phyloP scores from a whole-genome alignment of 495 filamentous ascomycete genomes.

The Apiosordaria backusii region DNA sequence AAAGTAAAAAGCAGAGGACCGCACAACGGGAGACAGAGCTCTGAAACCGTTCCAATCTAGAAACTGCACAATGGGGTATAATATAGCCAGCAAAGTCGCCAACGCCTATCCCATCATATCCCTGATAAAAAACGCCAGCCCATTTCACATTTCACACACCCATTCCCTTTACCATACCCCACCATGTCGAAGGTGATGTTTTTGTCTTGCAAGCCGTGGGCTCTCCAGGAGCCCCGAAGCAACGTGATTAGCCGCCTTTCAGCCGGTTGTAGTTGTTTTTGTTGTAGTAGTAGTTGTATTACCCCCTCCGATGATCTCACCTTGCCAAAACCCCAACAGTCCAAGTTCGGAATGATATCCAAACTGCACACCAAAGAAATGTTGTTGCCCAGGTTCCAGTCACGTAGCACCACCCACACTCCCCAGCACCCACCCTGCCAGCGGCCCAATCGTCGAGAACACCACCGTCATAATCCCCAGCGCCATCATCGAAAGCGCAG shows the following conservation, averaged over 20 bases:
- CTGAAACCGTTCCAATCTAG: slow-evolving; percentile 14
- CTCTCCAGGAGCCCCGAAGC: slow-evolving; percentile 1
- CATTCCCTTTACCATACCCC: no score
- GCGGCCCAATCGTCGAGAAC: slow-evolving; percentile 36
- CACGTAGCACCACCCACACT: slow-evolving; percentile 11
- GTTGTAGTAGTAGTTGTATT: neutral
- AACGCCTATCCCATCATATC: neutral
- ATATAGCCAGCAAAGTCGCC: slow-evolving; percentile 9
- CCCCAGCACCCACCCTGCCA: slow-evolving; percentile 25
- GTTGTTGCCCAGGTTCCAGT: neutral
- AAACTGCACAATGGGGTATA: slow-evolving; percentile 12
- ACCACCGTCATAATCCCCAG: slow-evolving; percentile 48
- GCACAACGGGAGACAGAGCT: slow-evolving; percentile 17
- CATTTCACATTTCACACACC: neutral
- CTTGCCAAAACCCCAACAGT: neutral
- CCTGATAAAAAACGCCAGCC: slow-evolving; percentile 5
- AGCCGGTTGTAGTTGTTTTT: neutral
- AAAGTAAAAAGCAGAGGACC: neutral
- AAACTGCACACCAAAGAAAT: neutral
- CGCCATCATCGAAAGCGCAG: slow-evolving; percentile 47
- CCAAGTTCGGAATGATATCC: neutral
- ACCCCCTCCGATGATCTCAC: neutral
- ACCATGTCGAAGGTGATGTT: no score
- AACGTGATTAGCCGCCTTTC: neutral
- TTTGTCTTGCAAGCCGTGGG: neutral